These are phyloP conservation scores for Apiospora koreana DNA, from an alignment of 2,329 filamentous ascomycete genomes.

Conservation along the genomic window DNA sequence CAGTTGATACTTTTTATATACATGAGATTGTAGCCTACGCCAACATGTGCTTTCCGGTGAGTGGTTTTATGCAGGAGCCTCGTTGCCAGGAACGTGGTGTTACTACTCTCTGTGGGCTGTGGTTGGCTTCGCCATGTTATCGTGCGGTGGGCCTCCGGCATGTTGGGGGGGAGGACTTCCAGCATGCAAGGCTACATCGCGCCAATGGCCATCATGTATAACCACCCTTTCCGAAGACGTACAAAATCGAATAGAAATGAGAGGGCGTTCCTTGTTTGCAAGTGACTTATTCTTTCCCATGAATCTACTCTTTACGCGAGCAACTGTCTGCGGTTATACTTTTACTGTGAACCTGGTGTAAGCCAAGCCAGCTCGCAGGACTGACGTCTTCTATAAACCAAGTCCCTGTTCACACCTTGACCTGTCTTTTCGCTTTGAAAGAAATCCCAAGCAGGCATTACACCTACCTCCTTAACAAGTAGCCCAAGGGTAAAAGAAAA, in stretches of 20 bases:
- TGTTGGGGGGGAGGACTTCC: background rate
- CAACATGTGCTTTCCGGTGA: too few species aligned
- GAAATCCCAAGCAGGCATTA: background rate
- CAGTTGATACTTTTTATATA: too few species aligned
- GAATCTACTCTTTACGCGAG: background rate
- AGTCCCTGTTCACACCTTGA: background rate
- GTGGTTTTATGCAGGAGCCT: background rate
- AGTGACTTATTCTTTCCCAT: background rate
- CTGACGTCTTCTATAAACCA: background rate
- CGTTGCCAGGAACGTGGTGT: background rate
- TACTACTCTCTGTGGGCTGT: background rate
- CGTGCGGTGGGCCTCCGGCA: background rate
- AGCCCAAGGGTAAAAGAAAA: too few species aligned
- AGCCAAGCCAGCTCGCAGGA: background rate
- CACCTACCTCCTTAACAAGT: background rate
- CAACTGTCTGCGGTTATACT: background rate
- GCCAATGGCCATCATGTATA: background rate
- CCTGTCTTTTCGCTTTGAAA: background rate
- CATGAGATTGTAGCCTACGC: too few species aligned
- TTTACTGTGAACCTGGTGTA: background rate
- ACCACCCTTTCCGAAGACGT: background rate
- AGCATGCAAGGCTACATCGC: background rate
- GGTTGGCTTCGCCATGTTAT: background rate
- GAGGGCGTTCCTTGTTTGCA: background rate
- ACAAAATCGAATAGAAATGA: background rate